Evolutionary conservation across 345 rosid genomes (phyloP), one percentile per base, ranked within the genome.

Genomic region (Boechera retrofracta): DNA sequence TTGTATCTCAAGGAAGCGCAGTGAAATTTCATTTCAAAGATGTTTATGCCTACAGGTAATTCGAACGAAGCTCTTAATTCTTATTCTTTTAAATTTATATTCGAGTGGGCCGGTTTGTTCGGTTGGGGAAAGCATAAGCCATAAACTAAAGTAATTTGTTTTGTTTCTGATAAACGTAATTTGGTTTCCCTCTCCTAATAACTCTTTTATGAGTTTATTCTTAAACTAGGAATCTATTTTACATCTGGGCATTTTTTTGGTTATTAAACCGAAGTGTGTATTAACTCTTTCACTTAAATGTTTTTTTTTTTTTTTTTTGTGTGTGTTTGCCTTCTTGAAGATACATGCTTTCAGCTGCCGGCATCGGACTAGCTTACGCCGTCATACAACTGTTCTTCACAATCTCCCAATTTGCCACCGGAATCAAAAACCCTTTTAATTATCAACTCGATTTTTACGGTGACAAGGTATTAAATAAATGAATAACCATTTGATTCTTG

Each of bases 361-460:
- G 58, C 42, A 67, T 82, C 4, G 85, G 85, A 68, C 57, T 82
- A 16, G 39, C 69, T 29, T 82, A 82, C 39, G 71, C 83, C 0
- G 36, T 76, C 56, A 4, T 75, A 77, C 85, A 82, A 76, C 31
- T 72, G 0, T 74, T 66, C 61, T 79, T 82, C 62, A 28, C 83
- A 59, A 47, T 76, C 45, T 76, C 77, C n/a, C n/a, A 75, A 41
- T n/a, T 79, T 36, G 71, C 80, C 66, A 79, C 70, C 3, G 75
- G 76, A 55, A 72, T 42, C 0, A 73, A 60, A 73, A 73, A 18
- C 10, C 75, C 82, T 53, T 52, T 79, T 0, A 70, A 60, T 31
- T 76, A 75, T 72, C 69, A 75, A 28, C 74, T 82, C 13, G 83
- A 79, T 21, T 82, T 82, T 63, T 82, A 72, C 26, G 85, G 85